Percentiles rank a stretch among this genome's conserved stretches.
Evolutionary conservation across 2,329 filamentous ascomycete genomes (phyloP).

Genomic region (Celoporthe dispersa): DNA sequence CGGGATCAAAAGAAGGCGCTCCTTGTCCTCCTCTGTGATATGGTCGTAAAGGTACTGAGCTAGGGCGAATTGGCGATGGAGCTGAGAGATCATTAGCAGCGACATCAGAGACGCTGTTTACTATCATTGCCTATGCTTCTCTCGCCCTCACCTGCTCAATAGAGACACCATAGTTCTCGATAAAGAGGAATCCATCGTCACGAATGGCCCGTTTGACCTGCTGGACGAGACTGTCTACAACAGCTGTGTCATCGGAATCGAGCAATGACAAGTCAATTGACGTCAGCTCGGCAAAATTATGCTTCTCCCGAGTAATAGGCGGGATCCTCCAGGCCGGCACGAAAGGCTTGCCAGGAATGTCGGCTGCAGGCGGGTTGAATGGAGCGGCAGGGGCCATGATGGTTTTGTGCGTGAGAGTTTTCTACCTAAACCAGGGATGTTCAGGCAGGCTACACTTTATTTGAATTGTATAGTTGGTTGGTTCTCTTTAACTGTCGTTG

Average conservation of each 20-base stretch:
- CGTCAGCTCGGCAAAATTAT: slow-evolving; percentile 48
- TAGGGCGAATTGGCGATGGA: slow-evolving; percentile 55
- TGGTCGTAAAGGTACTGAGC: slow-evolving; percentile 56
- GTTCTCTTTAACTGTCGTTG: background rate
- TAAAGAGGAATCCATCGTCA: slow-evolving; percentile 50
- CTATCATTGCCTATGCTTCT: background rate
- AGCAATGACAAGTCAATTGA: slow-evolving; percentile 50
- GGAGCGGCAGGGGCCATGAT: slow-evolving; percentile 40
- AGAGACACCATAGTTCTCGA: slow-evolving; percentile 55
- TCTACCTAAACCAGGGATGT: background rate
- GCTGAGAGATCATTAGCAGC: slow-evolving; percentile 37
- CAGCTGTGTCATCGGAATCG: slow-evolving; percentile 45
- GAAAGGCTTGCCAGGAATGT: slow-evolving; percentile 46
- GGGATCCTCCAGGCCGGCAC: slow-evolving; percentile 50
- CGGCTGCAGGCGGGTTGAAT: slow-evolving; percentile 46
- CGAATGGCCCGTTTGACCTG: slow-evolving; percentile 48
- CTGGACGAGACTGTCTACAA: slow-evolving; percentile 48
- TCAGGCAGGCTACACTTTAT: background rate
- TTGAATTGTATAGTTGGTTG: background rate
- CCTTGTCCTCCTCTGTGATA: slow-evolving; percentile 54
- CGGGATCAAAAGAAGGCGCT: slow-evolving; percentile 52
- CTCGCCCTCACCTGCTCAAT: slow-evolving; percentile 41
- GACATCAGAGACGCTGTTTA: background rate
- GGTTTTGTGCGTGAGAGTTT: background rate
- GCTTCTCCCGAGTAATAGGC: slow-evolving; percentile 47